These are phyloP conservation scores for Gymnopus androsaceus DNA, from an alignment of 1,284 basidiomycete species.

Conservation along the genomic window DNA sequence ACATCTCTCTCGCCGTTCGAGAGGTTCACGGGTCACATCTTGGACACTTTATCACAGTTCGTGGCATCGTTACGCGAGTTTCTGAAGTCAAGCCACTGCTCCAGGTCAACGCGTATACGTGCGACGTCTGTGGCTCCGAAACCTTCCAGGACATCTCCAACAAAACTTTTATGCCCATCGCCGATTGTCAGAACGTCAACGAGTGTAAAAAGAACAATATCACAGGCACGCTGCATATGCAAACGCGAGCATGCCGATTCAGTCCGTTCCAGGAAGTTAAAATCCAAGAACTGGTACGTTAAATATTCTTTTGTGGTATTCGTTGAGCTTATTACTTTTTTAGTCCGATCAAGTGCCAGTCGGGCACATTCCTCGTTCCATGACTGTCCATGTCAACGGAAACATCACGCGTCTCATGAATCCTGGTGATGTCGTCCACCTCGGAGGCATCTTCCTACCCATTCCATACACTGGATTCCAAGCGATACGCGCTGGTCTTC, in stretches of 20 bases:
- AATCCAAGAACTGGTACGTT: slow-evolving; percentile 94
- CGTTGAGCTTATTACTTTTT: slow-evolving; percentile 15
- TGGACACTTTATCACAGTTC: slow-evolving; percentile 92
- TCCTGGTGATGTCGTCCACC: slow-evolving; percentile 93
- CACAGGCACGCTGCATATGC: slow-evolving; percentile 93
- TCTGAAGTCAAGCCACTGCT: slow-evolving; percentile 98
- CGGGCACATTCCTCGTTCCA: slow-evolving; percentile 97
- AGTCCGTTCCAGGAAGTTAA: slow-evolving; percentile 98
- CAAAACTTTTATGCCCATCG: slow-evolving; percentile 88
- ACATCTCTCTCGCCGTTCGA: slow-evolving; percentile 84
- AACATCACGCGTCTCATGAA: slow-evolving; percentile 89
- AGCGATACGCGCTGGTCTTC: slow-evolving; percentile 88
- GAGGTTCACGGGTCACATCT: slow-evolving; percentile 86
- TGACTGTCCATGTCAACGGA: slow-evolving; percentile 95
- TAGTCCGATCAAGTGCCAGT: slow-evolving; percentile 99
- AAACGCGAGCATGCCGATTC: slow-evolving; percentile 96
- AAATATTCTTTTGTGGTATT: neutral
- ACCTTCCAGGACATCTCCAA: slow-evolving; percentile 98
- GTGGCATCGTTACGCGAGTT: slow-evolving; percentile 97
- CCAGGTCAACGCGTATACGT: slow-evolving; percentile 97
- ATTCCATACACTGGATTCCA: slow-evolving; percentile 89
- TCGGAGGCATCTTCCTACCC: slow-evolving; percentile 90
- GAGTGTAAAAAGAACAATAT: slow-evolving; percentile 89
- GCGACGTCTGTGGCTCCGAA: slow-evolving; percentile 97
- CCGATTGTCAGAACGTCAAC: slow-evolving; percentile 81